Conservation (phyloP, 78 protist species). For the Dictyostelium purpureum region DNA sequence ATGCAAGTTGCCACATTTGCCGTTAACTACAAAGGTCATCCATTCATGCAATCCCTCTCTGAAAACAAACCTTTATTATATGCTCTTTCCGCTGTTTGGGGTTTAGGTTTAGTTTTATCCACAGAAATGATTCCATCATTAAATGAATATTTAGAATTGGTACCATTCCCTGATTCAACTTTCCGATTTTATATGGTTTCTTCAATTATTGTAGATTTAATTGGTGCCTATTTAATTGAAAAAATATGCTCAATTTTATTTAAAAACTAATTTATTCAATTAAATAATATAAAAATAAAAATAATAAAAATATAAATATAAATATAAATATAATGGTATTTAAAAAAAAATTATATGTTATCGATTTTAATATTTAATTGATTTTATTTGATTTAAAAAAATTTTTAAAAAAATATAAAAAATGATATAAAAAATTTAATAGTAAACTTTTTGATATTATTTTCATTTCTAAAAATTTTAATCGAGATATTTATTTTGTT, state of each 20-base stretch:
- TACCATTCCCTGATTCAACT: conserved; percentile 50
- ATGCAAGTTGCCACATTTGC: conserved; percentile 92
- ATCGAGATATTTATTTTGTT: no score
- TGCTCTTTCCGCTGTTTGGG: conserved; percentile 54
- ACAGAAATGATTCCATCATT: conserved; percentile 30
- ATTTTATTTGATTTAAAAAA: no score
- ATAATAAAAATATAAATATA: neutral
- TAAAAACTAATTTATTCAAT: neutral
- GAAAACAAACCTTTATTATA: conserved; percentile 76
- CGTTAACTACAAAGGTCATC: conserved; percentile 92
- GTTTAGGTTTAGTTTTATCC: conserved; percentile 20
- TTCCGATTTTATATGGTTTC: conserved; percentile 11
- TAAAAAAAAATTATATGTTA: no score
- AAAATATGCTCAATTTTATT: conserved; percentile 33
- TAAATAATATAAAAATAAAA: neutral
- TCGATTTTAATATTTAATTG: no score
- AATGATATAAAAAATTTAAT: no score
- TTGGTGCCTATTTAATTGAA: conserved; percentile 66
- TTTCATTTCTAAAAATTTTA: no score
- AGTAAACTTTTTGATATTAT: no score
- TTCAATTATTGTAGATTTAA: conserved; percentile 25
- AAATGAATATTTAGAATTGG: conserved; percentile 48
- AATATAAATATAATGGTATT: no score
- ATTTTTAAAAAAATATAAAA: no score
- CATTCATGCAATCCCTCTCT: conserved; percentile 83